Evolutionary conservation across 495 filamentous ascomycete genomes (phyloP).

Genomic region (Penicillium cinerascens): DNA sequence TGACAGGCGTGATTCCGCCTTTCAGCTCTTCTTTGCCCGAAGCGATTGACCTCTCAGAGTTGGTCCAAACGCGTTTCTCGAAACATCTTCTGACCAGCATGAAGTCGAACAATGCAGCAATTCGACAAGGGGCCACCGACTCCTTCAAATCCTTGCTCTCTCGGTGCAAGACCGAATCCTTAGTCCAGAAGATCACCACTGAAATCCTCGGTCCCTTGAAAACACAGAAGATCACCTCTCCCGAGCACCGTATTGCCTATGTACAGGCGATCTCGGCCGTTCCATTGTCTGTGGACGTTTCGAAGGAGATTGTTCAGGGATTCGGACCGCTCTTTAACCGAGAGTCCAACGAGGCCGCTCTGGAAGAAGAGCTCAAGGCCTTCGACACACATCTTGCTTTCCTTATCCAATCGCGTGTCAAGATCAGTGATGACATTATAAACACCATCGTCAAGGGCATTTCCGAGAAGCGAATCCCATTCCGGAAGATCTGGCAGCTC

Average conservation of each 20-base stretch:
- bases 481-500: conserved; percentile 78
- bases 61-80: conserved; percentile 64
- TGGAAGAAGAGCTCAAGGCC: conserved; percentile 68
- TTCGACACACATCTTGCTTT: conserved; percentile 58
- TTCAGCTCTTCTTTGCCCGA: conserved; percentile 65
- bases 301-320: conserved; percentile 60
- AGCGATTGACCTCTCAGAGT: conserved; percentile 70
- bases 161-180: conserved; percentile 52
- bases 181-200: conserved; percentile 61
- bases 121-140: conserved; percentile 69
- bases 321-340: conserved; percentile 64
- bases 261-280: conserved; percentile 70
- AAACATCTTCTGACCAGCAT: conserved; percentile 83
- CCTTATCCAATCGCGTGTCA: conserved; percentile 54
- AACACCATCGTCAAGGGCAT: conserved; percentile 79
- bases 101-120: conserved; percentile 78
- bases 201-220: conserved; percentile 78
- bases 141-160: conserved; percentile 64
- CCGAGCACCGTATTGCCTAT: conserved; percentile 77
- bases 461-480: conserved; percentile 73
- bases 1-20: conserved; percentile 69
- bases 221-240: conserved; percentile 70
- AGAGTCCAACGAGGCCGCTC: conserved; percentile 81
- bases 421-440: conserved; percentile 57
- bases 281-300: conserved; percentile 51